phyloP scores from a whole-genome alignment of 208 protist genomes.

The Crithidia fasciculata region DNA sequence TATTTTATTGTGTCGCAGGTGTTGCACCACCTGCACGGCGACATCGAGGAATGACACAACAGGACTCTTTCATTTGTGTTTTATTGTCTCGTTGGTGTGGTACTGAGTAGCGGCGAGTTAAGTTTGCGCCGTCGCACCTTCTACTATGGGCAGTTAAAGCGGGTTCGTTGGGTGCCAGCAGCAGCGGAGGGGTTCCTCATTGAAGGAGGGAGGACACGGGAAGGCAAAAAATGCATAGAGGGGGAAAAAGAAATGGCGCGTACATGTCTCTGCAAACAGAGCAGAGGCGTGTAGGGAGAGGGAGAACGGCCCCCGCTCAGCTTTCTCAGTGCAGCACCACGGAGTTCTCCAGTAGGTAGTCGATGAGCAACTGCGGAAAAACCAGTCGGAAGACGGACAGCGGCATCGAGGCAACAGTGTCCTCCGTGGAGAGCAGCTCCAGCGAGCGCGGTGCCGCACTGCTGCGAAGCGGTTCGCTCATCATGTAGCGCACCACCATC shows the following conservation, averaged over 20 bases:
- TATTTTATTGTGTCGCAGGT: too few species aligned
- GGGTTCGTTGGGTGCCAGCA: too few species aligned
- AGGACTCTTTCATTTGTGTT: too few species aligned
- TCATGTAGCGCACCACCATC: constrained; percentile 69
- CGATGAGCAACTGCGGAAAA: constrained; percentile 82
- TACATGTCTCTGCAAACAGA: too few species aligned
- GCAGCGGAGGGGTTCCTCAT: too few species aligned
- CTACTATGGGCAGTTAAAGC: too few species aligned
- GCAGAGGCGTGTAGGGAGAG: not conserved
- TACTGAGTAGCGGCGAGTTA: too few species aligned
- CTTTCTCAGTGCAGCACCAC: constrained; percentile 52
- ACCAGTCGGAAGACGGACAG: constrained; percentile 75
- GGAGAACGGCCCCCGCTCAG: not conserved
- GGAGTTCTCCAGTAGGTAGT: constrained; percentile 69
- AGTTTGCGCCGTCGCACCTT: too few species aligned
- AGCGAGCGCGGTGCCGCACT: not conserved
- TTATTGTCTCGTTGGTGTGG: too few species aligned
- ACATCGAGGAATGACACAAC: too few species aligned
- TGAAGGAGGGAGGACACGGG: not conserved
- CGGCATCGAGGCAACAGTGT: constrained; percentile 55
- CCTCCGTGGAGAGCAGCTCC: not conserved
- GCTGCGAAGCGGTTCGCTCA: constrained; percentile 8
- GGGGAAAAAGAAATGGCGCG: not conserved
- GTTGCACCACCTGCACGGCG: too few species aligned
- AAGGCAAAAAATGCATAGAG: not conserved